Conservation (phyloP, 2,329 filamentous ascomycete genomes). For the Fusarium tupiense region DNA sequence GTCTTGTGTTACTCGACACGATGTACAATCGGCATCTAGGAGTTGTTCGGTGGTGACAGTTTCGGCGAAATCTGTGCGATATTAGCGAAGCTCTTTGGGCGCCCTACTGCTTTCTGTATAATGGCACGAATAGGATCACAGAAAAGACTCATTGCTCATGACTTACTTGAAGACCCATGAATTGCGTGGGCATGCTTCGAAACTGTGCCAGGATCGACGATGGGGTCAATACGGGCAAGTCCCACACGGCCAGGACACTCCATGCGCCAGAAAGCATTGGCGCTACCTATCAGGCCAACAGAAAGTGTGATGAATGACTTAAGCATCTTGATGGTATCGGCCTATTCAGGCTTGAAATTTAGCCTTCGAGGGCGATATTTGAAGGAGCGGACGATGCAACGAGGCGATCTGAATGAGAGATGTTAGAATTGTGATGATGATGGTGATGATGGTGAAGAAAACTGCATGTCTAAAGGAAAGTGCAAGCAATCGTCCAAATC, state of each 20-base stretch:
- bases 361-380: conserved; percentile 8
- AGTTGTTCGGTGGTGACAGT: conserved; percentile 68
- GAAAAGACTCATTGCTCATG: too few relatives aligned
- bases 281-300: conserved; percentile 50
- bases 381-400: conserved; percentile 51
- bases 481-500: not conserved
- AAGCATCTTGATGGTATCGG: conserved; percentile 45
- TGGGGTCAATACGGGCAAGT: conserved; percentile 79
- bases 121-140: not conserved
- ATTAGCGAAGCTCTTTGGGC: conserved; percentile 24
- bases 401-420: conserved; percentile 45
- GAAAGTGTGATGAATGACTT: conserved; percentile 47
- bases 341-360: conserved; percentile 41
- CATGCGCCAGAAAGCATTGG: conserved; percentile 87
- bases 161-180: conserved; percentile 80
- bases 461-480: conserved; percentile 1
- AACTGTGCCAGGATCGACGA: conserved; percentile 69
- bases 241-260: conserved; percentile 78
- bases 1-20: conserved; percentile 82
- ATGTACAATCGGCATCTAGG: conserved; percentile 74
- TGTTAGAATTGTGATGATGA: conserved; percentile 23
- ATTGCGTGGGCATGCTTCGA: conserved; percentile 78
- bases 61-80: conserved; percentile 68
- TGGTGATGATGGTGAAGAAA: not conserved
- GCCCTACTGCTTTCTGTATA: not conserved